A percentile compares a stretch with the other conserved stretches of the same genome.
These are phyloP conservation scores for Straminergon stramineum DNA, from an alignment of 225 moss, liverwort and hornwort genomes.

Conservation along the genomic window DNA sequence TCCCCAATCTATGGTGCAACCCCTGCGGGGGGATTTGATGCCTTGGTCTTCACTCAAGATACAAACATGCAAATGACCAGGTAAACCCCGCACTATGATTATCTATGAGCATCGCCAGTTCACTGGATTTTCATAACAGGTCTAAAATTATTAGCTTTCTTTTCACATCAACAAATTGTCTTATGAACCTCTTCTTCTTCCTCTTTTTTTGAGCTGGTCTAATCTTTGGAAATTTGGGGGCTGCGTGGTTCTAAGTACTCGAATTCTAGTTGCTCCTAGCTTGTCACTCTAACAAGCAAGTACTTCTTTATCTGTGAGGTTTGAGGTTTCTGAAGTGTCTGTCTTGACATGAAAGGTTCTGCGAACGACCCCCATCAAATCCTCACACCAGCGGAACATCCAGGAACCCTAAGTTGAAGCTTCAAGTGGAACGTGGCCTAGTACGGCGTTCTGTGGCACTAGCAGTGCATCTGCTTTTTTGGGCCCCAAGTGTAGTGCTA, in stretches of 20 bases:
- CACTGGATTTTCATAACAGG: not conserved
- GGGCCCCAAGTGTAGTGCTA: slow-evolving; percentile 22
- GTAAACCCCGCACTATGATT: not conserved
- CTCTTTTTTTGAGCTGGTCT: not conserved
- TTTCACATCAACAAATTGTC: not conserved
- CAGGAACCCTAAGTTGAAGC: slow-evolving; percentile 17
- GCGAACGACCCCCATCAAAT: slow-evolving; percentile 4
- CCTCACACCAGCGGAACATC: not conserved
- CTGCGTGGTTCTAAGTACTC: not conserved
- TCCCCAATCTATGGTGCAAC: slow-evolving; percentile 39
- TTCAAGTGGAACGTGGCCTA: slow-evolving; percentile 49
- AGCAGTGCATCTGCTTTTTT: slow-evolving; percentile 45
- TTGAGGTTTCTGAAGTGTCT: slow-evolving; percentile 14
- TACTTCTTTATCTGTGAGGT: not conserved
- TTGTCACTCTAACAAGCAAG: not conserved
- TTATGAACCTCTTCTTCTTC: not conserved
- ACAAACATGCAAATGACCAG: slow-evolving; percentile 20
- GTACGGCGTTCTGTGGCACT: slow-evolving; percentile 52
- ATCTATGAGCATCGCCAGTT: not conserved
- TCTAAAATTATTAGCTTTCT: not conserved
- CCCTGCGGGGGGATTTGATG: slow-evolving; percentile 53
- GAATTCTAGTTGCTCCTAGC: not conserved
- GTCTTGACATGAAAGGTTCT: slow-evolving; percentile 21
- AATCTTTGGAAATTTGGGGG: not conserved
- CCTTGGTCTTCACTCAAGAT: slow-evolving; percentile 43